These are phyloP conservation scores for Cladosporium velox DNA, from an alignment of 2,329 filamentous ascomycete genomes.

Conservation along the genomic window DNA sequence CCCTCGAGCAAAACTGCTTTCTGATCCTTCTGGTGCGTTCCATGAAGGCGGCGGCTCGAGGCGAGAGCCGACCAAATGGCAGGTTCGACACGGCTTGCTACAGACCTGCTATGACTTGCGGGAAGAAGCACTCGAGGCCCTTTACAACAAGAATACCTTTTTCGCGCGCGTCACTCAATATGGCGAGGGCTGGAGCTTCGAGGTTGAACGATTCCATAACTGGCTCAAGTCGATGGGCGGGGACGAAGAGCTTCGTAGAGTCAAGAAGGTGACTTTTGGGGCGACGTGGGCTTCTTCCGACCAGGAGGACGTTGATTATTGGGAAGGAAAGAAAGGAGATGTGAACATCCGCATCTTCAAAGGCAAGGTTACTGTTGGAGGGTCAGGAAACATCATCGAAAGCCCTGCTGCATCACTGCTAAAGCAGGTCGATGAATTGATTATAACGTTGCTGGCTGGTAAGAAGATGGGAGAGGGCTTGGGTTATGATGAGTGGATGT, in stretches of 20 bases:
- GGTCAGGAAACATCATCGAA: background rate
- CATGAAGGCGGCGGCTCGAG: background rate
- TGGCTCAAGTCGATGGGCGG: background rate
- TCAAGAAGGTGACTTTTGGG: background rate
- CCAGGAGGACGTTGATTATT: too few relatives aligned
- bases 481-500: background rate
- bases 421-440: background rate
- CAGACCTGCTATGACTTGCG: background rate
- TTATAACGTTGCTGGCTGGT: background rate
- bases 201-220: background rate
- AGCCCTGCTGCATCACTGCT: background rate
- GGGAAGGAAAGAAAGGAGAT: background rate
- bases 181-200: too few relatives aligned
- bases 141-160: background rate
- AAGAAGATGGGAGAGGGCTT: background rate
- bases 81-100: background rate
- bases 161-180: background rate
- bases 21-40: background rate
- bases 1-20: background rate
- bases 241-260: background rate
- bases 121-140: slow-evolving; percentile 1
- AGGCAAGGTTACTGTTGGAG: background rate
- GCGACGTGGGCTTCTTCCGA: background rate
- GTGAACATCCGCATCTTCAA: background rate
- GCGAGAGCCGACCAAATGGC: slow-evolving; percentile 4